Evolutionary conservation across 257 asterid species (phyloP).

Genomic region (Coffea canephora): DNA sequence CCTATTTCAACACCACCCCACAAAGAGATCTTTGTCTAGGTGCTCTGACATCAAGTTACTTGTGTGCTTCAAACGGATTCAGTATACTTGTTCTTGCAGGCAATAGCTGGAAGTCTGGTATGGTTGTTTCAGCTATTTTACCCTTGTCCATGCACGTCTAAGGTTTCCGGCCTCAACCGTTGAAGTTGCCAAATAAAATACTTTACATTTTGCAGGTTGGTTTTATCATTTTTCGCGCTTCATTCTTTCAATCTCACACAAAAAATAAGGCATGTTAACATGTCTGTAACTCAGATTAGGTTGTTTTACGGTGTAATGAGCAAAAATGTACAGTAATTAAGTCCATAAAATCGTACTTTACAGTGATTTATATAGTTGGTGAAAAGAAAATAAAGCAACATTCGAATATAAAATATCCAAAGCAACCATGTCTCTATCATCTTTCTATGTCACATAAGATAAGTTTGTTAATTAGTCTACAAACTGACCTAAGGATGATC

Average conservation of each 20-base stretch:
- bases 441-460: background rate
- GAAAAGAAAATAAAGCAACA: too few relatives aligned
- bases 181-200: too few relatives aligned
- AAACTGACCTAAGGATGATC: background rate
- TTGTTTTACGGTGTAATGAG: too few relatives aligned
- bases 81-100: background rate
- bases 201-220: too few relatives aligned
- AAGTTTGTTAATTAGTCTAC: background rate
- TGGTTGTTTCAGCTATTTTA: background rate
- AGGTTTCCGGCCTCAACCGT: background rate
- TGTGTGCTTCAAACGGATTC: background rate
- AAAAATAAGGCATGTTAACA: too few relatives aligned
- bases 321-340: too few relatives aligned
- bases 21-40: background rate
- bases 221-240: background rate
- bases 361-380: too few relatives aligned
- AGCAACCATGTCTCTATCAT: background rate
- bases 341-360: too few relatives aligned
- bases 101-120: background rate
- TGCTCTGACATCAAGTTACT: background rate
- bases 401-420: background rate
- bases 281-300: background rate
- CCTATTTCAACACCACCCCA: background rate
- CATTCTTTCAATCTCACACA: too few relatives aligned
- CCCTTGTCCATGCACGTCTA: background rate